Conservation (phyloP, 331 rosid genomes). For the Rosa hybrid region DNA sequence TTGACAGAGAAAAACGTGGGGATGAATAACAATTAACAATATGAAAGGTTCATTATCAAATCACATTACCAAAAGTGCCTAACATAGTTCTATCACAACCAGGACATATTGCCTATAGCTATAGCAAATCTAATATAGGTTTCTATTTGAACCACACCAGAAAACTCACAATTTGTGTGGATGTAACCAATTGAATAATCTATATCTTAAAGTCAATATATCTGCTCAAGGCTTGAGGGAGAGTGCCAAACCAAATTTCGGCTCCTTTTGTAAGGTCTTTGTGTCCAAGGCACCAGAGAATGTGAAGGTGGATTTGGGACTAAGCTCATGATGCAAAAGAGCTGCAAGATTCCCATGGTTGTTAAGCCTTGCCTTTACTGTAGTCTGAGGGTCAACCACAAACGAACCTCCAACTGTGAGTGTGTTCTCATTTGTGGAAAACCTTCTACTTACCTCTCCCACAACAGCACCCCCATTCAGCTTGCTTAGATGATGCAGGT, state of each 20-base stretch:
- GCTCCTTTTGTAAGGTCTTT: slow-evolving; percentile 57
- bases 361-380: slow-evolving; percentile 72
- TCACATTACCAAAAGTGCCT: background rate
- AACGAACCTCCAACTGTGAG: slow-evolving; percentile 75
- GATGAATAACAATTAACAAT: background rate
- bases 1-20: background rate
- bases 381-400: slow-evolving; percentile 55
- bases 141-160: background rate
- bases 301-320: slow-evolving; percentile 54
- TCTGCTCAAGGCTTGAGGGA: slow-evolving; percentile 63
- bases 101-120: background rate
- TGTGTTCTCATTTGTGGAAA: slow-evolving; percentile 77
- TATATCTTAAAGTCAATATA: background rate
- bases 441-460: slow-evolving; percentile 68
- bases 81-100: background rate
- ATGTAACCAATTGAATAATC: background rate
- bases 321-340: slow-evolving; percentile 57
- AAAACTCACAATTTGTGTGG: slow-evolving; percentile 19
- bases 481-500: slow-evolving; percentile 45
- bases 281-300: slow-evolving; percentile 73
- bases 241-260: slow-evolving; percentile 77
- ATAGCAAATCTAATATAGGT: background rate
- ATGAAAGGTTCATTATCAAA: background rate
- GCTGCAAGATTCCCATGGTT: slow-evolving; percentile 79
- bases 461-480: slow-evolving; percentile 75